Evolutionary conservation across 1,139 yeast genomes (phyloP), one percentile per base, ranked within the genome.

Genomic region (Candida mesenterica): DNA sequence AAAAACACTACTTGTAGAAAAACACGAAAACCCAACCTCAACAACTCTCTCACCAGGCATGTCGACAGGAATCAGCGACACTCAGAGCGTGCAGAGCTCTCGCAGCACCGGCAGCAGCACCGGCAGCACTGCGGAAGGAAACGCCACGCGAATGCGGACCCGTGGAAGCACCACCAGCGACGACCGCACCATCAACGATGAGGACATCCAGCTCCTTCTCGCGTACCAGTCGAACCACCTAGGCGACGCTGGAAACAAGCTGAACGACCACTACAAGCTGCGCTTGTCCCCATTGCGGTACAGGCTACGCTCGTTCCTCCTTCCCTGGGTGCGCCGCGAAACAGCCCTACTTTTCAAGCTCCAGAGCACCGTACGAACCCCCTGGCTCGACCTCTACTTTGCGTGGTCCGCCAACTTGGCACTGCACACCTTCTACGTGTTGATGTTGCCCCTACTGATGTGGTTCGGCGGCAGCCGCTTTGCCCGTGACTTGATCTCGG

Each of bases 341-440:
- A 82, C 95, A 0, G 77, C 74, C 3, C 45, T 72, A 3, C 57
- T 92, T 17, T 70, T 75, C n/a, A 49, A 51, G 3, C 60, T 87
- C 42, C 98, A 92, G 62, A 42, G 50, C 5, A 39, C 46, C 15
- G 49, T 72, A 15, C 65, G 95, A 37, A 60, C 62, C 24, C 75
- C 80, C 3, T 41, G 62, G 19, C 62, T 82, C 37, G 97, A 90
- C 59, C 56, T 71, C 31, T 92, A 84, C 57, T 92, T 92, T 60
- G 87, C 95, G 10, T 79, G 88, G 70, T 77, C 95, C 2, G 97
- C 98, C 15, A 82, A 85, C 52, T 67, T 92, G 45, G 98, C 97
- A 0, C 78, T 95, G 7, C 98, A 92, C 59, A 88, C 96, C 0
- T 92, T 92, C 55, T 92, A 92, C 57, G 95, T 92, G 36, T 59